Evolutionary conservation across 2,329 filamentous ascomycete species (phyloP).

Genomic region (Diaporthe citriasiana): DNA sequence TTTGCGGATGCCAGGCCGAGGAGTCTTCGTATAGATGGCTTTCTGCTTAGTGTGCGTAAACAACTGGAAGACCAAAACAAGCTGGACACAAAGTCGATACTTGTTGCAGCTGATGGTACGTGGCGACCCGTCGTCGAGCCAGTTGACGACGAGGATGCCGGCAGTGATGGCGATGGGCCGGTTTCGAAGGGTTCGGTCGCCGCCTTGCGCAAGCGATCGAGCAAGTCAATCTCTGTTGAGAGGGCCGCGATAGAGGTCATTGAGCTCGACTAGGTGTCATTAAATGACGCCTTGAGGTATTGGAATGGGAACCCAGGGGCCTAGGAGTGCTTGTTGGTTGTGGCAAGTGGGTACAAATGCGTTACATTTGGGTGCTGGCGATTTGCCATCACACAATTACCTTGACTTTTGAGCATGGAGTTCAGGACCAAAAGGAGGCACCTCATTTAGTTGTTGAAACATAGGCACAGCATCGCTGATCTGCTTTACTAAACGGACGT

Average conservation of each 20-base stretch:
- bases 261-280: slow-evolving; percentile 38
- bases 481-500: slow-evolving; percentile 6
- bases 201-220: slow-evolving; percentile 25
- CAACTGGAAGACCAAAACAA: slow-evolving; percentile 64
- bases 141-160: slow-evolving; percentile 49
- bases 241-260: slow-evolving; percentile 37
- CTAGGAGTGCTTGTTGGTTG: too few species aligned
- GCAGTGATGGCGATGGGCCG: slow-evolving; percentile 49
- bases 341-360: neutral
- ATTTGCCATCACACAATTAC: slow-evolving; percentile 1
- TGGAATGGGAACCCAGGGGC: neutral
- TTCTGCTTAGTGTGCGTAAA: slow-evolving; percentile 73
- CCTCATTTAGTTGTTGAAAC: slow-evolving; percentile 6
- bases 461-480: neutral
- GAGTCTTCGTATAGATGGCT: slow-evolving; percentile 80
- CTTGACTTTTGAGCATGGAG: slow-evolving; percentile 37
- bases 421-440: slow-evolving; percentile 24
- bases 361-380: slow-evolving; percentile 20
- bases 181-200: slow-evolving; percentile 17
- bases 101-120: slow-evolving; percentile 73
- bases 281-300: neutral
- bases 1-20: slow-evolving; percentile 80
- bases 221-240: slow-evolving; percentile 30
- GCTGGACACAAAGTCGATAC: slow-evolving; percentile 70
- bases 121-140: slow-evolving; percentile 68